Percentiles rank a stretch among this genome's conserved stretches.
phyloP scores from a whole-genome alignment of 108 stramenopile genomes.

The Cyclotella distinguenda region DNA sequence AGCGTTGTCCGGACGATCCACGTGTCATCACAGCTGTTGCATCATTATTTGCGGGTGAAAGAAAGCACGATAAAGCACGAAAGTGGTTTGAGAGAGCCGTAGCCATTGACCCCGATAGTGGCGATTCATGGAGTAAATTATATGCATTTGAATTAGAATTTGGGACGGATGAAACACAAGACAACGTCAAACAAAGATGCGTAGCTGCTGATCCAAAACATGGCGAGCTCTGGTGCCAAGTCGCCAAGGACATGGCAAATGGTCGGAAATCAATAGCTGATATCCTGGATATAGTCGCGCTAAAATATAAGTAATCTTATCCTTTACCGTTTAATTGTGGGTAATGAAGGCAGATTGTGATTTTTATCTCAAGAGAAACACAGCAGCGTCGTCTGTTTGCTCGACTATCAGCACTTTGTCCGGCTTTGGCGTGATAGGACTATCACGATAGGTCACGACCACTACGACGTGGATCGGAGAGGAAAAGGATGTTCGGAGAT shows the following conservation, averaged over 20 bases:
- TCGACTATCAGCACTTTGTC: too few species aligned
- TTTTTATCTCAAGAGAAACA: too few species aligned
- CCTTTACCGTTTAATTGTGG: not conserved
- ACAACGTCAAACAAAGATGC: slow-evolving; percentile 71
- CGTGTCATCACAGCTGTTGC: slow-evolving; percentile 91
- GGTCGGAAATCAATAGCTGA: slow-evolving; percentile 58
- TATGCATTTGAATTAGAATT: slow-evolving; percentile 84
- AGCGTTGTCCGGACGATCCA: slow-evolving; percentile 90
- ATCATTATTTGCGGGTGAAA: slow-evolving; percentile 86
- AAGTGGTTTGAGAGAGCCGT: slow-evolving; percentile 97
- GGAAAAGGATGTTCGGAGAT: too few species aligned
- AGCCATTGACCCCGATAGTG: slow-evolving; percentile 81
- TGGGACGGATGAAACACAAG: slow-evolving; percentile 68
- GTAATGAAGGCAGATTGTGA: too few species aligned
- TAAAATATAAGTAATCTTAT: not conserved
- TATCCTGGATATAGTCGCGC: slow-evolving; percentile 57
- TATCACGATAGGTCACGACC: too few species aligned
- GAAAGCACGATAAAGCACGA: slow-evolving; percentile 91
- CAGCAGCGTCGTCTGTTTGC: too few species aligned
- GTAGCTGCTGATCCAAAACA: slow-evolving; percentile 88
- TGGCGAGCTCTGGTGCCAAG: slow-evolving; percentile 88
- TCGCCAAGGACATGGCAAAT: slow-evolving; percentile 81
- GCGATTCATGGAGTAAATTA: slow-evolving; percentile 93
- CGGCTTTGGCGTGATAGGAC: too few species aligned
- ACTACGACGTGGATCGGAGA: too few species aligned